These are phyloP conservation scores for Diutina ranongensis DNA, from an alignment of 1,139 yeast genomes.

Conservation along the genomic window DNA sequence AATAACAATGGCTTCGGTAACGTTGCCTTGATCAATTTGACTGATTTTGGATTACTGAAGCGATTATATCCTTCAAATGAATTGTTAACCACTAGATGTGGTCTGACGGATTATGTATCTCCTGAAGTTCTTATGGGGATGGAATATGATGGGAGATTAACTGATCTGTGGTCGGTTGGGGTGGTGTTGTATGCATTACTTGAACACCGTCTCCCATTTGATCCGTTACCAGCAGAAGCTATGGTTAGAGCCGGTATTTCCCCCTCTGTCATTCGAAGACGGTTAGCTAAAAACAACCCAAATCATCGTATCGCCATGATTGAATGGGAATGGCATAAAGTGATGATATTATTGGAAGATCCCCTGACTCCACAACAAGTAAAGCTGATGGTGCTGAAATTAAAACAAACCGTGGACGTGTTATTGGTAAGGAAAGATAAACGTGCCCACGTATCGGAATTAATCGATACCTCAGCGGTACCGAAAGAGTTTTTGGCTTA, in stretches of 20 bases:
- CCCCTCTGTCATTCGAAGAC: conserved; percentile 36
- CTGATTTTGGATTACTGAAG: conserved; percentile 86
- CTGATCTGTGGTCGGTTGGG: conserved; percentile 93
- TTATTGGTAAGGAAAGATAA: conserved; percentile 30
- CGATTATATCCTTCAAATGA: conserved; percentile 47
- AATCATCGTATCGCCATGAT: conserved; percentile 88
- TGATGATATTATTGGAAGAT: conserved; percentile 14
- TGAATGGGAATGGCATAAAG: conserved; percentile 74
- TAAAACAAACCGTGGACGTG: conserved; percentile 22
- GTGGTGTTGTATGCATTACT: conserved; percentile 74
- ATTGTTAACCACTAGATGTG: conserved; percentile 74
- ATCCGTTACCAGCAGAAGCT: conserved; percentile 38
- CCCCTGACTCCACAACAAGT: conserved; percentile 6
- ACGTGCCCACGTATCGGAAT: conserved; percentile 12
- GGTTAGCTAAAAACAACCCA: conserved; percentile 47
- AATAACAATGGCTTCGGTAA: conserved; percentile 28
- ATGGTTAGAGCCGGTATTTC: conserved; percentile 20
- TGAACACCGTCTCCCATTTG: conserved; percentile 86
- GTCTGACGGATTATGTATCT: conserved; percentile 90
- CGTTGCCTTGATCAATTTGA: conserved; percentile 28
- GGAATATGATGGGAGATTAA: conserved; percentile 78
- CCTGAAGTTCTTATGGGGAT: conserved; percentile 88
- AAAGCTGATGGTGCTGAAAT: conserved; percentile 4
- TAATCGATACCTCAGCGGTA: conserved; percentile 6
- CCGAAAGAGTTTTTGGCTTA: background rate